phyloP scores from a whole-genome alignment of 73 alveolate species.

The Tetrahymena malaccensis region DNA sequence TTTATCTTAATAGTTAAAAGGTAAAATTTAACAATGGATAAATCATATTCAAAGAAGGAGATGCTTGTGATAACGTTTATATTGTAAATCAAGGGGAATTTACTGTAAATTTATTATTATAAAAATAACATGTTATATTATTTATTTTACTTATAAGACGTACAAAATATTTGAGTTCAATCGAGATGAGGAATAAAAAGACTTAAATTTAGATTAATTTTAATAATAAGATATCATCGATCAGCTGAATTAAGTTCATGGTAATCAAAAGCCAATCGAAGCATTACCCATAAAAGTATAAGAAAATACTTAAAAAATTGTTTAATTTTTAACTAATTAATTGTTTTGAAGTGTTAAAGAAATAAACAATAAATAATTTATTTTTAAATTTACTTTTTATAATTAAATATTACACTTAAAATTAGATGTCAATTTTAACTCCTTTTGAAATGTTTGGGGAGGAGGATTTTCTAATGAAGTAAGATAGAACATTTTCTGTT shows the following conservation, averaged over 20 bases:
- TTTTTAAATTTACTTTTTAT: neutral
- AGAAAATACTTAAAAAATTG: too few relatives aligned
- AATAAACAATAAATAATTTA: too few relatives aligned
- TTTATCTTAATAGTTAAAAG: neutral
- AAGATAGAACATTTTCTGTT: neutral
- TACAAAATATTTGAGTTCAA: neutral
- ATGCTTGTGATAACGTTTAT: neutral
- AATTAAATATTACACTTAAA: neutral
- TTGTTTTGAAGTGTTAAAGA: too few relatives aligned
- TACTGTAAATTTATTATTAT: neutral
- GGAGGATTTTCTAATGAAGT: neutral
- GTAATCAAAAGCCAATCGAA: neutral
- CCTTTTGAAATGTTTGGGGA: conserved; percentile 16
- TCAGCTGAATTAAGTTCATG: neutral
- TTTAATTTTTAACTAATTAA: too few relatives aligned
- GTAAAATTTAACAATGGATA: conserved; percentile 7
- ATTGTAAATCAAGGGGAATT: conserved; percentile 46
- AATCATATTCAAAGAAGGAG: conserved; percentile 27
- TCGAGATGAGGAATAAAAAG: neutral
- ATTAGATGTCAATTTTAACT: conserved; percentile 1
- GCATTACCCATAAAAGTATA: neutral
- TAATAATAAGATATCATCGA: neutral
- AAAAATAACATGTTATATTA: neutral
- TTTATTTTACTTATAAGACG: neutral
- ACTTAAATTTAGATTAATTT: neutral